Evolutionary conservation across 257 asterid species (phyloP), one percentile per base, ranked within the genome.

Genomic region (Craterostigma plantagineum): DNA sequence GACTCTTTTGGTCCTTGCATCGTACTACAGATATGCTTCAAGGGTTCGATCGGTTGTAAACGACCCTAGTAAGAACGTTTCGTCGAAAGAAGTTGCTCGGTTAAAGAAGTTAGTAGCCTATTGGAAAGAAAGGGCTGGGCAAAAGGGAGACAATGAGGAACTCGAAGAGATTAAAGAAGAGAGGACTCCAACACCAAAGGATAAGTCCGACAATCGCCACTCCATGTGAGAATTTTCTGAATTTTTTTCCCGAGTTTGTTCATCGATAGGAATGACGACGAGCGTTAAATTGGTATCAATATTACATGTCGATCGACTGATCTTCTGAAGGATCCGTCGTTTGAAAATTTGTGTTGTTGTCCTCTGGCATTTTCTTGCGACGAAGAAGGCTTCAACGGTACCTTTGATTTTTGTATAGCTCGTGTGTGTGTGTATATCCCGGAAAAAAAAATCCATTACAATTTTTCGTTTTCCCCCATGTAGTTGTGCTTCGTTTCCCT

Each of bases 111-210:
- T 79, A 38, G 70, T 83, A 30, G 81, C 71, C 0, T 68, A 76
- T 47, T 90, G 95, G 95, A 90, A 90, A 54, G 98, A 72, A 59
- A 91, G 79, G 52, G 95, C 84, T 0, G 95, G 95, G 13, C 81
- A 72, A 46, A 72, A 54, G 56, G 82, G 77, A 7, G 95, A 79
- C 8, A 93, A 77, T 0, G 95, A 90, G 55, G 95, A 83, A 4
- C 60, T 79, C 7, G 95, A 83, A 59, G 95, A 82, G 71, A 63
- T 90, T 60, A 91, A 62, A 62, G 94, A 90, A 2, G 92, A 83
- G 55, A 69, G 77, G 55, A 16, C 52, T 34, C 43, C 61, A n/a
- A n/a, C n/a, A n/a, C n/a, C n/a, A 0, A 77, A 57, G 63, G 84
- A 70, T 43, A 82, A 60, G 59, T 30, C 58, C 0, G 95, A 83